Evolutionary conservation across 2,329 filamentous ascomycete species (phyloP), one percentile per base, ranked within the genome.

Genomic region (Scedosporium dehoogii): DNA sequence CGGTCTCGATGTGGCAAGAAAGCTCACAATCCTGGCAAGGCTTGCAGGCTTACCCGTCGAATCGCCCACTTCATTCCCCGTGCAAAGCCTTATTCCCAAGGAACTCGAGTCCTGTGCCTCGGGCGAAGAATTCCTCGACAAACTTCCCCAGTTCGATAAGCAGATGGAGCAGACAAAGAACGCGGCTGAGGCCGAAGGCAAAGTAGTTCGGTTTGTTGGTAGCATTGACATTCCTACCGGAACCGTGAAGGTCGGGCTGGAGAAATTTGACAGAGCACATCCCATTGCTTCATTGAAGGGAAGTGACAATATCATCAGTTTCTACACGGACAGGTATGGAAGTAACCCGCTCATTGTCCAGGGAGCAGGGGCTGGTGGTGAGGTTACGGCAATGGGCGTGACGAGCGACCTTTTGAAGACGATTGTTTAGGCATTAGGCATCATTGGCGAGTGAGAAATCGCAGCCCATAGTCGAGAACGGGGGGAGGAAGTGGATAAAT

Each of bases 231-330:
- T 96, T 53, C 81, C 79, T n/a, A 83, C 81, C 65, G 88, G 91
- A 73, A 79, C 86, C 68, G 89, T 97, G 73, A 96, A 92, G 80
- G 94, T 99, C 63, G 93, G 94, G 2, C 77, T 99, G 67, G 88
- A 97, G 81, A 90, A 89, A 76, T 92, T 92, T 69, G 92, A 96
- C 67, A 85, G 85, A 68, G 90, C 89, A 64, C 91, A 96, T 72
- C 90, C 94, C 12, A 97, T 99, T 76, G 94, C 94, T 14, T 89
- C 90, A 58, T 81, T 99, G 63, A 96, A 96, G 83, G 94, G 94
- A 42, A 97, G 92, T 74, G 94, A 97, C 74, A 99, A 99, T 79
- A 96, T 99, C 73, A 96, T 99, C 73, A 96, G 88, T 80, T 97
- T 99, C 81, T 96, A 97, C 77, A 99, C 94, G 5, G 89, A 96